These are phyloP conservation scores for Penicillium alfredii DNA, from an alignment of 495 filamentous ascomycete species.

Conservation along the genomic window DNA sequence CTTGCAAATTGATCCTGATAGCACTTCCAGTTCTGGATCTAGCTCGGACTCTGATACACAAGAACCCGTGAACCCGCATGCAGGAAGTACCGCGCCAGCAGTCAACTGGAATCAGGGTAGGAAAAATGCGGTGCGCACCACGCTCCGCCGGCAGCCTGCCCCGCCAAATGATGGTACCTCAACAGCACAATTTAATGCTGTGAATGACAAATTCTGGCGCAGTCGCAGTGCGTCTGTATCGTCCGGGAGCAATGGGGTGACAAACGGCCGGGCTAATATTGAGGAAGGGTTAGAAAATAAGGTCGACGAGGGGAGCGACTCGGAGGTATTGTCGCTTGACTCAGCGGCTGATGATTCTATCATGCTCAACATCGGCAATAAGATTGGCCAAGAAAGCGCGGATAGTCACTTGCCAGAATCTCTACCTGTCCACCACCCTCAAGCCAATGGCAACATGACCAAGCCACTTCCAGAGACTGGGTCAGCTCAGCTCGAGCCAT, in stretches of 20 bases:
- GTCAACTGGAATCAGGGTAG: slow-evolving; percentile 40
- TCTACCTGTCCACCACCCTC: slow-evolving; percentile 3
- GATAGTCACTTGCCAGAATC: slow-evolving; percentile 26
- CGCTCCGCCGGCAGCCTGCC: slow-evolving; percentile 22
- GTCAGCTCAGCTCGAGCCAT: background rate
- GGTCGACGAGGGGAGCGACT: slow-evolving; percentile 26
- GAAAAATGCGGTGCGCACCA: slow-evolving; percentile 32
- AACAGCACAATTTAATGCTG: slow-evolving; percentile 27
- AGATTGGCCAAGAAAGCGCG: slow-evolving; percentile 12
- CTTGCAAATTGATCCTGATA: slow-evolving; percentile 32
- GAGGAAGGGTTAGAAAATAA: slow-evolving; percentile 23
- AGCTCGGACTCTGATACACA: slow-evolving; percentile 17
- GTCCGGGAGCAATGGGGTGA: slow-evolving; percentile 5
- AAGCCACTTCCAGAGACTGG: background rate
- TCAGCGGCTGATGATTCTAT: slow-evolving; percentile 40
- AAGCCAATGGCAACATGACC: slow-evolving; percentile 3
- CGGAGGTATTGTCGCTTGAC: slow-evolving; percentile 31
- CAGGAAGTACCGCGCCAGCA: slow-evolving; percentile 24
- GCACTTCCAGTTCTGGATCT: slow-evolving; percentile 27
- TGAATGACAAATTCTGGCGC: slow-evolving; percentile 39
- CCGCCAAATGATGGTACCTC: slow-evolving; percentile 9
- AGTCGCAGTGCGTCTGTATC: slow-evolving; percentile 34
- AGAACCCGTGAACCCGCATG: slow-evolving; percentile 17
- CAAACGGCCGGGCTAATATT: slow-evolving; percentile 7
- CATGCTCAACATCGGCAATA: slow-evolving; percentile 35